A percentile compares a stretch with the other conserved stretches of the same genome.
These are phyloP conservation scores for Chaetomium sp. DNA, from an alignment of 2,329 filamentous ascomycete species.

Conservation along the genomic window DNA sequence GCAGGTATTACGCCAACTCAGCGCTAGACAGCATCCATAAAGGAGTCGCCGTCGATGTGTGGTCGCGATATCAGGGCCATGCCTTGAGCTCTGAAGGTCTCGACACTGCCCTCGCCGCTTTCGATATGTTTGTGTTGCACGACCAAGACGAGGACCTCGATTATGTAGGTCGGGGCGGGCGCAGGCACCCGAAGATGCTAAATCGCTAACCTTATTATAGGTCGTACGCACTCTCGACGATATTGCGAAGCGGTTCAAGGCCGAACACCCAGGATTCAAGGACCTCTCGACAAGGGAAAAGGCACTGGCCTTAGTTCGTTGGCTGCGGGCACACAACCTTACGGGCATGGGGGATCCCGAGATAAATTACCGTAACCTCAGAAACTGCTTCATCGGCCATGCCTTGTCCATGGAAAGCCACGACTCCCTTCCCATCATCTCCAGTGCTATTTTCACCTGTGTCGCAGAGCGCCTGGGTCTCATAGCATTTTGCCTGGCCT, in stretches of 20 bases:
- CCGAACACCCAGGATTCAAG: conserved; percentile 46
- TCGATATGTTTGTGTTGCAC: conserved; percentile 82
- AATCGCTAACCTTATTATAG: conserved; percentile 15
- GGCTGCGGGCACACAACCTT: conserved; percentile 62
- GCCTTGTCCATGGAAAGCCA: conserved; percentile 67
- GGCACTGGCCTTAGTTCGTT: conserved; percentile 61
- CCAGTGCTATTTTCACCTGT: conserved; percentile 77
- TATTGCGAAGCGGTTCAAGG: conserved; percentile 51
- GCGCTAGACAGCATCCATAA: conserved; percentile 76
- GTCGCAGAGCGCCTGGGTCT: conserved; percentile 69
- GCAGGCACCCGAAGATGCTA: neutral
- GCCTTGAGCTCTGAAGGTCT: conserved; percentile 36
- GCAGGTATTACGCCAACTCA: conserved; percentile 67
- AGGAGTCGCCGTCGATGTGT: conserved; percentile 69
- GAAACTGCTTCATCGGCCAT: conserved; percentile 83
- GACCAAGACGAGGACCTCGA: conserved; percentile 67
- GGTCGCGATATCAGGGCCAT: conserved; percentile 50
- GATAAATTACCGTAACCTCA: conserved; percentile 66
- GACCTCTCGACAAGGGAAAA: conserved; percentile 57
- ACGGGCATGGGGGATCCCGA: conserved; percentile 62
- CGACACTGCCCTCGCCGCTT: conserved; percentile 71
- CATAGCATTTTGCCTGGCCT: conserved; percentile 69
- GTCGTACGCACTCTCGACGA: conserved; percentile 48
- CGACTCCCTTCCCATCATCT: conserved; percentile 78
- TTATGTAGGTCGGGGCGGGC: conserved; percentile 45